A percentile compares a stretch with the other conserved stretches of the same genome.
phyloP scores from a whole-genome alignment of 1,284 basidiomycete genomes.

The Boletus mariae region DNA sequence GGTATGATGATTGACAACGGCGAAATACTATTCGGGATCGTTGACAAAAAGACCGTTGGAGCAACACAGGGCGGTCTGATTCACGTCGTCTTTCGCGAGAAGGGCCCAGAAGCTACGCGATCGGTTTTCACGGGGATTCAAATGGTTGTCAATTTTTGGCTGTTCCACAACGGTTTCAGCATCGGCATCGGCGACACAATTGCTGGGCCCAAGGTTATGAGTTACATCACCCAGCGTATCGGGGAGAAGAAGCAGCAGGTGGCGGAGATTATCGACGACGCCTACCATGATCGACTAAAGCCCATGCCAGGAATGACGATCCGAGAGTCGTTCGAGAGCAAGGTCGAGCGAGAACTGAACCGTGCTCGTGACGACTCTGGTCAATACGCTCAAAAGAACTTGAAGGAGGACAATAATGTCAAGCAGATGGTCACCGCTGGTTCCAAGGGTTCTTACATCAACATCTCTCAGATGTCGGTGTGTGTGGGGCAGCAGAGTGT shows the following conservation, averaged over 20 bases:
- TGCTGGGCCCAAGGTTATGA: constrained; percentile 88
- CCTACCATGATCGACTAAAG: constrained; percentile 81
- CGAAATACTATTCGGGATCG: constrained; percentile 92
- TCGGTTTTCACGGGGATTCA: constrained; percentile 93
- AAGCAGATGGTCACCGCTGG: constrained; percentile 99
- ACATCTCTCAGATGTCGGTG: constrained; percentile 99
- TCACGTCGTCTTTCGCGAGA: constrained; percentile 97
- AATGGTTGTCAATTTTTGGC: constrained; percentile 96
- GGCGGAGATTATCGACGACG: constrained; percentile 44
- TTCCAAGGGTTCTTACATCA: constrained; percentile 98
- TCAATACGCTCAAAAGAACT: constrained; percentile 78
- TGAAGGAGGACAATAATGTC: constrained; percentile 99
- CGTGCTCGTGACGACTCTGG: too few relatives aligned
- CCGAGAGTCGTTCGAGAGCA: constrained; percentile 95
- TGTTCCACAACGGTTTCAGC: constrained; percentile 98
- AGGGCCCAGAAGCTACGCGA: constrained; percentile 91
- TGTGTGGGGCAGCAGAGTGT: constrained; percentile 99
- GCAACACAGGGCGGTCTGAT: constrained; percentile 92
- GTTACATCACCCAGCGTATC: constrained; percentile 82
- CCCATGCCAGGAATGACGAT: constrained; percentile 97
- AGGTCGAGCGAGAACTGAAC: constrained; percentile 55
- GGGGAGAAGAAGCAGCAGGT: constrained; percentile 12
- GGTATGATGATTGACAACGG: constrained; percentile 98
- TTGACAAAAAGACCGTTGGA: constrained; percentile 98
- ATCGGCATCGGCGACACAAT: constrained; percentile 99